Evolutionary conservation across 1,284 basidiomycete species (phyloP).

Genomic region (Naganishia sp.): DNA sequence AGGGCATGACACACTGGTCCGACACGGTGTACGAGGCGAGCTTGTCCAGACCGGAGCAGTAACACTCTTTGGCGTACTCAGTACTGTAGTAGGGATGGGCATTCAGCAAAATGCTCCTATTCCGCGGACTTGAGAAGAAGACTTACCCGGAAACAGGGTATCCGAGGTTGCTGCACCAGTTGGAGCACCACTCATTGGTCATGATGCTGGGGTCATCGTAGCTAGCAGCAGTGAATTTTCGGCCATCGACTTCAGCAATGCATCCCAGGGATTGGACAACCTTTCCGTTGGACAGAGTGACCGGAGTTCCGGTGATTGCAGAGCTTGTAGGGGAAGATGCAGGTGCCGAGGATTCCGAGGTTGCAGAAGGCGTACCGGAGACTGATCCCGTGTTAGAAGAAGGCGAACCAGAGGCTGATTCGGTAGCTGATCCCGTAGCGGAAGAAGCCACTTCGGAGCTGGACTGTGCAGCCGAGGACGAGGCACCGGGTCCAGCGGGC

Average conservation of each 20-base stretch:
- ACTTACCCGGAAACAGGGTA: conserved; percentile 24
- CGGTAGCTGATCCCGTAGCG: no score
- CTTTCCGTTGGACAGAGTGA: conserved; percentile 26
- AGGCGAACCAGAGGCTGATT: no score
- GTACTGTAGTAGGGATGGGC: background rate
- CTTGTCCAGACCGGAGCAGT: conserved; percentile 6
- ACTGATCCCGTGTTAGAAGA: no score
- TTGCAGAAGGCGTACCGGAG: background rate
- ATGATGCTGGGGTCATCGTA: conserved; percentile 10
- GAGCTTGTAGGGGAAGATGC: background rate
- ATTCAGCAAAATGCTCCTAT: background rate
- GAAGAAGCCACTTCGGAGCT: no score
- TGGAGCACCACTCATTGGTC: conserved; percentile 19
- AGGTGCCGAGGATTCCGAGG: background rate
- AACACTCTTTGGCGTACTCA: conserved; percentile 32
- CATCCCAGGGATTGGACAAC: conserved; percentile 17
- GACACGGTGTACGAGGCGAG: conserved; percentile 2
- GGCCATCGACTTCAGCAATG: conserved; percentile 13
- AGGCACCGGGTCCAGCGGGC: background rate
- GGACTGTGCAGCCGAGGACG: background rate
- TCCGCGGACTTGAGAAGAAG: background rate
- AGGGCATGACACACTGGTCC: conserved; percentile 26
- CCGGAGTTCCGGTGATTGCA: background rate
- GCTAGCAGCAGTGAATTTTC: conserved; percentile 17
- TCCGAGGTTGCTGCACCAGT: conserved; percentile 23